Conservation (phyloP, 768 basidiomycete species). For the Russula earlei region DNA sequence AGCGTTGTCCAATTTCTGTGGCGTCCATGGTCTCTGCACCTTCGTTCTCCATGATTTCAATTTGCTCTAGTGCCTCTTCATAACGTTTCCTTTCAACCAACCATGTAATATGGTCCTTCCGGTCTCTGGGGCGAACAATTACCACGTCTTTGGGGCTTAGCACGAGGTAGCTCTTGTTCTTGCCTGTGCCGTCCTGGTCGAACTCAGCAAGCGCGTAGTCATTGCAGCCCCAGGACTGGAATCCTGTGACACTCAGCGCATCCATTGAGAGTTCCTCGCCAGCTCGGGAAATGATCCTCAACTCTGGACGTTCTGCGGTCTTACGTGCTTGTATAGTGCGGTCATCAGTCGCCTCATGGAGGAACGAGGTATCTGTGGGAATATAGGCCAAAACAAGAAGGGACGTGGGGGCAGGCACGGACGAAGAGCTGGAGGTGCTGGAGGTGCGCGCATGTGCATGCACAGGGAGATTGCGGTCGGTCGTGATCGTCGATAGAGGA, state of each 20-base stretch:
- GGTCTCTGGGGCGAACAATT: constrained; percentile 79
- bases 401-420: constrained; percentile 41
- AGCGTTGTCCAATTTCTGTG: constrained; percentile 71
- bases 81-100: constrained; percentile 77
- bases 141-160: constrained; percentile 82
- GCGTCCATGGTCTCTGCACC: constrained; percentile 39
- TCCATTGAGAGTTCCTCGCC: constrained; percentile 88
- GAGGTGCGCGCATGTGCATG: constrained; percentile 8
- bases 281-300: constrained; percentile 79
- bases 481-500: constrained; percentile 47
- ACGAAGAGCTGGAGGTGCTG: constrained; percentile 22
- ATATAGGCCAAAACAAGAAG: constrained; percentile 86
- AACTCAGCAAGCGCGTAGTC: constrained; percentile 73
- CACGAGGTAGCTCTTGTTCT: constrained; percentile 62
- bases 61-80: constrained; percentile 79
- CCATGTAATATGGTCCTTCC: constrained; percentile 87
- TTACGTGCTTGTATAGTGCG: constrained; percentile 69
- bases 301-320: constrained; percentile 84
- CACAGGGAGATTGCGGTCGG: constrained; percentile 18
- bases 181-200: constrained; percentile 17
- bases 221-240: constrained; percentile 81
- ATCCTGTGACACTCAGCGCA: constrained; percentile 69
- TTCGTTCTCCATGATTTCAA: constrained; percentile 42
- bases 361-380: constrained; percentile 61
- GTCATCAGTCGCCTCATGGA: constrained; percentile 62